These are phyloP conservation scores for Talaromyces sp. DNA, from an alignment of 2,329 filamentous ascomycete genomes.

Conservation along the genomic window DNA sequence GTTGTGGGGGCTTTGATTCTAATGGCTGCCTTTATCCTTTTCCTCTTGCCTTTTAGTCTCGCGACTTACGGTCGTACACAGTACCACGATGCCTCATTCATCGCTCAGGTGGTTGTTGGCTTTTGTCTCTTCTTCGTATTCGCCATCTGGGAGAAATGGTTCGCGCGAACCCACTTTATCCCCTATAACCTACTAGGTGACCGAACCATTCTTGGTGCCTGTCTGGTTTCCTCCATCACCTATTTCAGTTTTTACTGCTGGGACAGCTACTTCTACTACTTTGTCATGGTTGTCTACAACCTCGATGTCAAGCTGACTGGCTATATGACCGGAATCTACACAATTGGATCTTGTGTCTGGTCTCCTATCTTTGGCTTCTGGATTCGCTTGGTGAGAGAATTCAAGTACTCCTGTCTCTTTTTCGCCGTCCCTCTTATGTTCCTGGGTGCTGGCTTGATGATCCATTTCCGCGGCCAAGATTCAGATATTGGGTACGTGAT, in stretches of 20 bases:
- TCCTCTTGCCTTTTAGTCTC: constrained; percentile 67
- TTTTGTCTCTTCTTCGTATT: constrained; percentile 57
- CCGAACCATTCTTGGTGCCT: constrained; percentile 57
- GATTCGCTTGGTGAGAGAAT: constrained; percentile 54
- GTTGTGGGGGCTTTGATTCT: constrained; percentile 62
- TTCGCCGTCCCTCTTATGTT: constrained; percentile 56
- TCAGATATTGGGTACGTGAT: constrained; percentile 54
- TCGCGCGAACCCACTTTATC: constrained; percentile 57
- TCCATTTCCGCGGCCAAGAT: constrained; percentile 56
- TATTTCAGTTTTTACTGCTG: constrained; percentile 57
- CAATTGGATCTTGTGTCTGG: constrained; percentile 57
- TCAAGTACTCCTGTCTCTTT: constrained; percentile 56
- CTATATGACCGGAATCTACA: constrained; percentile 55
- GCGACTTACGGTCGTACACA: constrained; percentile 32
- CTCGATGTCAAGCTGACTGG: constrained; percentile 46
- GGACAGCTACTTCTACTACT: constrained; percentile 58
- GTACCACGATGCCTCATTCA: constrained; percentile 44
- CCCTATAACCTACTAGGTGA: constrained; percentile 54
- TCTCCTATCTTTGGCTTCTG: constrained; percentile 53
- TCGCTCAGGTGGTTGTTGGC: constrained; percentile 58
- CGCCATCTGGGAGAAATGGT: constrained; percentile 57
- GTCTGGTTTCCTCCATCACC: constrained; percentile 50
- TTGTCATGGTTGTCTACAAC: constrained; percentile 57
- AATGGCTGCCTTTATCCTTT: constrained; percentile 60
- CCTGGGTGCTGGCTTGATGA: constrained; percentile 58